These are phyloP conservation scores for Ilex aquifolium DNA, from an alignment of 257 asterid genomes.

Conservation along the genomic window DNA sequence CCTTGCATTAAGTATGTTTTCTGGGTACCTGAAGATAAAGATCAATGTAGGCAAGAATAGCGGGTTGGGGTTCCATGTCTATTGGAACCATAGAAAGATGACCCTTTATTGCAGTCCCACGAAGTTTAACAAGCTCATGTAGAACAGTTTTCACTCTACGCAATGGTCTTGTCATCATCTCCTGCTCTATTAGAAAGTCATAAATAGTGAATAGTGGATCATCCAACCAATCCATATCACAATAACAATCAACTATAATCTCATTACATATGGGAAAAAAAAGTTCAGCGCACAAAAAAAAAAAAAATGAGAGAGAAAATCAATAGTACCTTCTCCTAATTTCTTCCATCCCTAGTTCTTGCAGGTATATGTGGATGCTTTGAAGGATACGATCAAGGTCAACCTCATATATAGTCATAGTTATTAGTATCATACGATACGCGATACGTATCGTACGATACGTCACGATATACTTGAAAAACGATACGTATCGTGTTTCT, in stretches of 20 bases:
- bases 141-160: constrained; percentile 99
- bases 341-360: constrained; percentile 97
- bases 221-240: background rate
- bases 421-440: too few relatives aligned
- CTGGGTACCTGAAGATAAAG: constrained; percentile 84
- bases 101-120: constrained; percentile 97
- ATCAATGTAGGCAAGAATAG: constrained; percentile 96
- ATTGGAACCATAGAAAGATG: constrained; percentile 97
- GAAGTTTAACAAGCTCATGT: constrained; percentile 97
- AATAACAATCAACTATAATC: background rate
- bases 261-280: too few relatives aligned
- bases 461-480: too few relatives aligned
- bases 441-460: too few relatives aligned
- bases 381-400: constrained; percentile 96
- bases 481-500: too few relatives aligned
- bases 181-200: constrained; percentile 66
- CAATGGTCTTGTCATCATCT: constrained; percentile 97
- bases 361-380: constrained; percentile 90
- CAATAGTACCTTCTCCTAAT: constrained; percentile 73
- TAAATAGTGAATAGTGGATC: constrained; percentile 8
- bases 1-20: too few relatives aligned
- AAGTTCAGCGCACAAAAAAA: too few relatives aligned
- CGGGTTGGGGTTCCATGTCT: constrained; percentile 95
- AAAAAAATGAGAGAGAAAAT: too few relatives aligned
- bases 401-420: constrained; percentile 84